phyloP scores from a whole-genome alignment of 2,329 filamentous ascomycete species.

The Fusarium transvaalense region DNA sequence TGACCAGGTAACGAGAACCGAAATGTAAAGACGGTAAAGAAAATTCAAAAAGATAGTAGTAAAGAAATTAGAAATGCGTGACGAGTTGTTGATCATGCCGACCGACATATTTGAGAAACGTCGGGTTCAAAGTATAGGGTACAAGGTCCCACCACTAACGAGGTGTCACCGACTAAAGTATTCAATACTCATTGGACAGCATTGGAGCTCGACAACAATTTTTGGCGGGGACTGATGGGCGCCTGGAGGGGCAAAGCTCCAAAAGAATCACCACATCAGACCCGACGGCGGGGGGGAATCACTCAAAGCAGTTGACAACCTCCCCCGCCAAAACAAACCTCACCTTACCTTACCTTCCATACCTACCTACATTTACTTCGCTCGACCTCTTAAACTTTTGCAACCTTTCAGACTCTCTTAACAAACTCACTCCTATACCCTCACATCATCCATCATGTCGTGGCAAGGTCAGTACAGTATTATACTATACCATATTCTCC shows the following conservation, averaged over 20 bases:
- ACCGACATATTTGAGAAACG: slow-evolving; percentile 27
- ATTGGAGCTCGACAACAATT: slow-evolving; percentile 31
- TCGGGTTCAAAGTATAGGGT: slow-evolving; percentile 26
- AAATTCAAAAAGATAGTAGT: no score
- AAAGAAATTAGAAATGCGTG: slow-evolving; percentile 32
- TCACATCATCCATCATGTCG: slow-evolving; percentile 67
- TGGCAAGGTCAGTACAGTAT: slow-evolving; percentile 74
- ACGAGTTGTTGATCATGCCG: slow-evolving; percentile 41
- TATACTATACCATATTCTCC: slow-evolving; percentile 27
- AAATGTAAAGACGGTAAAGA: slow-evolving; percentile 14
- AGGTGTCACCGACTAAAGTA: slow-evolving; percentile 20
- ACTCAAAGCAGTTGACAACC: slow-evolving; percentile 26
- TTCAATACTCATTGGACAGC: slow-evolving; percentile 34
- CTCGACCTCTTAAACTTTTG: slow-evolving; percentile 15
- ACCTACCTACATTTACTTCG: background rate
- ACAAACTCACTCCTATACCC: slow-evolving; percentile 22
- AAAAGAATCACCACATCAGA: slow-evolving; percentile 43
- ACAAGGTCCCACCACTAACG: slow-evolving; percentile 12
- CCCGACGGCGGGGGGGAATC: background rate
- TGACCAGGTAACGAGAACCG: slow-evolving; percentile 16
- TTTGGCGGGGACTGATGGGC: slow-evolving; percentile 39
- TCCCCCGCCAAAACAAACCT: slow-evolving; percentile 41
- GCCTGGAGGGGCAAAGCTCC: slow-evolving; percentile 44
- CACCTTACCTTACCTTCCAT: background rate
- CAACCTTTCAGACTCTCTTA: slow-evolving; percentile 26